These are phyloP conservation scores for Oenanthe javanica DNA, from an alignment of 140 eudicot species.

Conservation along the genomic window DNA sequence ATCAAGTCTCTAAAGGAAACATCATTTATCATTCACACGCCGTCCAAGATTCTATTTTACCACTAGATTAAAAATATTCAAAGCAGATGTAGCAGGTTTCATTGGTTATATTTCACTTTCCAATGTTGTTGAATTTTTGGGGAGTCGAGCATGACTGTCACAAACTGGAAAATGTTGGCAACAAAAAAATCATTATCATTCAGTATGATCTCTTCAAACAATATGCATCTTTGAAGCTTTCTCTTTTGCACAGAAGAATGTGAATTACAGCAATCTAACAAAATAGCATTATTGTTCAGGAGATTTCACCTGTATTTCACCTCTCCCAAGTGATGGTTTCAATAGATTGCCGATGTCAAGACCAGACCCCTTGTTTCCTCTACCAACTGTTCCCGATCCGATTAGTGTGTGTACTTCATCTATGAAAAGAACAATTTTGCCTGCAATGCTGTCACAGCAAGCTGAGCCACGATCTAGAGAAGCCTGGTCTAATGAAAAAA, in stretches of 20 bases:
- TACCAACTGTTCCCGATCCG: constrained; percentile 81
- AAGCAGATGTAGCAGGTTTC: not conserved
- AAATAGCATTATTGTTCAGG: constrained; percentile 1
- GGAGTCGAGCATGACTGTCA: not conserved
- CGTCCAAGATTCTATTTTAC: not conserved
- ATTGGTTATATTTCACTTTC: no score
- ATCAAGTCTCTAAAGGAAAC: not conserved
- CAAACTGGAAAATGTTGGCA: not conserved
- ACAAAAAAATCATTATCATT: not conserved
- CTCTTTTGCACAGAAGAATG: constrained; percentile 12
- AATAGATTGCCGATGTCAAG: constrained; percentile 76
- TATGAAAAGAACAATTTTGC: constrained; percentile 67
- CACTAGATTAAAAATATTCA: not conserved
- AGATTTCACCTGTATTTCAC: constrained; percentile 68
- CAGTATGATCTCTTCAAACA: not conserved
- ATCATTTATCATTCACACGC: not conserved
- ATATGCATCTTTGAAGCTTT: not conserved
- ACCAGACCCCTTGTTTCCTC: constrained; percentile 83
- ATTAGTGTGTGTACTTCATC: constrained; percentile 84
- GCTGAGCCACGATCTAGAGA: constrained; percentile 19
- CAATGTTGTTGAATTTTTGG: not conserved
- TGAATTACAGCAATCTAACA: not conserved
- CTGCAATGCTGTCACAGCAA: constrained; percentile 39
- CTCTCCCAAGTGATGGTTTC: constrained; percentile 88
- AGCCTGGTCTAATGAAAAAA: not conserved